Evolutionary conservation across 192 early-diverging fungal species (phyloP).

Genomic region (Dissophora globulifera): DNA sequence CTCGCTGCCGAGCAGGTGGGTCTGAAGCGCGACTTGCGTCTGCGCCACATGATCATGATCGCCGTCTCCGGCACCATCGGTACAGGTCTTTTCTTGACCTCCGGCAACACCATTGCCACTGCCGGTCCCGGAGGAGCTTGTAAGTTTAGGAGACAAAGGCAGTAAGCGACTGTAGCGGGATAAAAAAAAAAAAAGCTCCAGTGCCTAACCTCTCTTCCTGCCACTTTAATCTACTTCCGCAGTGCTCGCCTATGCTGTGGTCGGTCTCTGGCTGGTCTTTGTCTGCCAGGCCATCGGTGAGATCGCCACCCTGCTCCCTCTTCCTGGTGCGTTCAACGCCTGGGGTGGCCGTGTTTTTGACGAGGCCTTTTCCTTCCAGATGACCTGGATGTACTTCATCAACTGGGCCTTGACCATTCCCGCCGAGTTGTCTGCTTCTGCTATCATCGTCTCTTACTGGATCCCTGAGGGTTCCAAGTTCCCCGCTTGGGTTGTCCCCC

Average conservation of each 20-base stretch:
- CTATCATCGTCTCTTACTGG: slow-evolving; percentile 76
- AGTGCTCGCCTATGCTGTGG: slow-evolving; percentile 68
- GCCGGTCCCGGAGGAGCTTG: slow-evolving; percentile 82
- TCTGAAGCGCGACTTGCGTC: slow-evolving; percentile 62
- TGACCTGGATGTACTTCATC: slow-evolving; percentile 67
- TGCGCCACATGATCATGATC: slow-evolving; percentile 70
- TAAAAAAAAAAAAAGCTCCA: too few species aligned
- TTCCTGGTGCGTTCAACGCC: slow-evolving; percentile 78
- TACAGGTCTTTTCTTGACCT: slow-evolving; percentile 84
- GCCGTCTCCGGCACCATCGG: slow-evolving; percentile 77
- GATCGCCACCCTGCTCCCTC: slow-evolving; percentile 81
- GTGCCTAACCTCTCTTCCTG: too few species aligned
- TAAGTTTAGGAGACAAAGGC: too few species aligned
- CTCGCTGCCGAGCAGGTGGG: slow-evolving; percentile 2
- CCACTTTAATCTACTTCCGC: too few species aligned
- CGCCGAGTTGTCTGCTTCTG: slow-evolving; percentile 76
- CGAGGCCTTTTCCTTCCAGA: slow-evolving; percentile 71
- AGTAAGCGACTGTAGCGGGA: too few species aligned
- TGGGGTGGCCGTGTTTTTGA: slow-evolving; percentile 82
- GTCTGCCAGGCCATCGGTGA: slow-evolving; percentile 79
- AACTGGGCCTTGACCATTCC: slow-evolving; percentile 68
- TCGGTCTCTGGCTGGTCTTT: slow-evolving; percentile 73
- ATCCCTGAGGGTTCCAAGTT: slow-evolving; percentile 12
- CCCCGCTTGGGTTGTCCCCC: slow-evolving; percentile 3
- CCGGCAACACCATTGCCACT: slow-evolving; percentile 70